Base-by-base conservation (phyloP, 306 rosid species). In the Amphicarpaea edgeworthii region DNA sequence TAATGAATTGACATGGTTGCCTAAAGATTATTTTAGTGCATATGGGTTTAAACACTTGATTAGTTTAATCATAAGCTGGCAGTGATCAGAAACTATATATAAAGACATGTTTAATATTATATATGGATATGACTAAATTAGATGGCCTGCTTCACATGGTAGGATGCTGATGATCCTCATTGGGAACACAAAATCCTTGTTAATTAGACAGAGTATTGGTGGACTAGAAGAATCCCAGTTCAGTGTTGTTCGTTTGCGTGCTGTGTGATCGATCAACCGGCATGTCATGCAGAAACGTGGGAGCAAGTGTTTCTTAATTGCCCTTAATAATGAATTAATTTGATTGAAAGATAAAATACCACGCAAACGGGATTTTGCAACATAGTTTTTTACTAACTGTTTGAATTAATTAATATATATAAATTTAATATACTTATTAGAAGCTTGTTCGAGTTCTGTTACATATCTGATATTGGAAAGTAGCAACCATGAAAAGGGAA, bases 251-350 rank as follows among this genome's bases (percentile, higher is more conserved):
- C 66, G 20, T 55, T 82, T 79, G 20, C 49, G 80, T 47, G 60
- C 4, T 12, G 53, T 59, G 66, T 60, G 6, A 34, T 34, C 38
- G 21, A 46, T 64, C n/a, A n/a, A n/a, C n/a, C 61, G 40, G 49
- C 34, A 55, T 47, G 81, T 88, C 89, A 79, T 83, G 86, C 81
- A 72, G 40, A 50, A 82, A 76, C 80, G 88, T 88, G 89, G 89
- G 82, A 81, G 81, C 79, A 76, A 83, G 80, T 59, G 85, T 78
- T 74, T 81, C 17, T 57, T n/a, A n/a, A n/a, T n/a, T 68, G 63
- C 26, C 75, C n/a, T 2, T 11, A 73, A 7, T 80, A 79, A 70
- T 68, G 32, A 24, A 49, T 72, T n/a, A n/a, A n/a, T n/a, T n/a
- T n/a, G n/a, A n/a, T n/a, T n/a, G n/a, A n/a, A n/a, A n/a, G n/a